A percentile compares a stretch with the other conserved stretches of the same genome.
Evolutionary conservation across 306 rosid genomes (phyloP).

Genomic region (Dryas alaskensis): DNA sequence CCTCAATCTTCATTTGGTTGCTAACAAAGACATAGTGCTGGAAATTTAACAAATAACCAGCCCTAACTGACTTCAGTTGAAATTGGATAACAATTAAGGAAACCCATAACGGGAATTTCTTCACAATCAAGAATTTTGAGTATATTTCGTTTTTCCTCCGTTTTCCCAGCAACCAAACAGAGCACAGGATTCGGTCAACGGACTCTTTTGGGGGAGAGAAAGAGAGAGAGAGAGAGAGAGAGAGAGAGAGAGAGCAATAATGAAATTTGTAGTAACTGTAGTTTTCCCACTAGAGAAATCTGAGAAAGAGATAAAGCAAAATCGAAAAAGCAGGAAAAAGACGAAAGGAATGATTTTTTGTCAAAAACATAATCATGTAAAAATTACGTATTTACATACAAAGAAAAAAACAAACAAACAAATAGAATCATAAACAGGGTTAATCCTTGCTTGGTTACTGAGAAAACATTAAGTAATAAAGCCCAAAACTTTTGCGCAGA

Average conservation of each 20-base stretch:
- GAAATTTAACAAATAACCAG: background rate
- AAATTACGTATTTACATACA: constrained; percentile 32
- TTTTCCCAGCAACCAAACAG: constrained; percentile 26
- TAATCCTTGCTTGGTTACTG: constrained; percentile 8
- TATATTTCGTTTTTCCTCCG: constrained; percentile 3
- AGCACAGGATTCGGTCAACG: constrained; percentile 12
- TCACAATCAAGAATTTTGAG: background rate
- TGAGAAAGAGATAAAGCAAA: constrained; percentile 42
- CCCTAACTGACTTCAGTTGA: background rate
- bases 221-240: constrained; percentile 7
- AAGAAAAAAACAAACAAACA: constrained; percentile 15
- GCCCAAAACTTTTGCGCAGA: background rate
- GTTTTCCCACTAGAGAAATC: constrained; percentile 58
- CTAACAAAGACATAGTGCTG: background rate
- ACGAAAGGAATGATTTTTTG: constrained; percentile 57
- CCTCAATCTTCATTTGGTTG: background rate
- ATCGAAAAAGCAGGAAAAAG: constrained; percentile 69
- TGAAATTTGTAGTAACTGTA: constrained; percentile 25
- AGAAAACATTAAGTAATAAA: constrained; percentile 8
- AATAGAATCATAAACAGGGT: background rate
- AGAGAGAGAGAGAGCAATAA: constrained; percentile 22
- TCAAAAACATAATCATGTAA: constrained; percentile 48
- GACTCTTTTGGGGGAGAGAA: constrained; percentile 1
- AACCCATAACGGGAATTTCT: constrained; percentile 2
- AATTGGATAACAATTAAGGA: background rate